Conservation (phyloP, 2,329 filamentous ascomycete genomes). For the Pseudogymnoascus sp. region DNA sequence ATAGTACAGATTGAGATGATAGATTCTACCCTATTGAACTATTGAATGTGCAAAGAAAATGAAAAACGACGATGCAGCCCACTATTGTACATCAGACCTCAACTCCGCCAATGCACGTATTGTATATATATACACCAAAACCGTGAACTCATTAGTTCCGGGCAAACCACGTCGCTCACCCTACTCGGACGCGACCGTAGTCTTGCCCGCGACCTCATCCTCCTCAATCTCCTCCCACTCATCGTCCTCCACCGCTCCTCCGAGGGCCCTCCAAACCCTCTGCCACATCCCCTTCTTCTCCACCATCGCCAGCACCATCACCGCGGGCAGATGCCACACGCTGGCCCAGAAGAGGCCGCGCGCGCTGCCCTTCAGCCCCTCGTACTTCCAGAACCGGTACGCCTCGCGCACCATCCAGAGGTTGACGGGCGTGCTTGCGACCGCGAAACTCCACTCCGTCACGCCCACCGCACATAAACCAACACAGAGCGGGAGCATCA, state of each 20-base stretch:
- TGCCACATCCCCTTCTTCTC: constrained; percentile 93
- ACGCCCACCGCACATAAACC: constrained; percentile 71
- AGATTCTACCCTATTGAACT: constrained; percentile 2
- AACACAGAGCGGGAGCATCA: constrained; percentile 79
- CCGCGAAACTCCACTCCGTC: constrained; percentile 78
- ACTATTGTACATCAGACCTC: constrained; percentile 8
- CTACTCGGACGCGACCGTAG: constrained; percentile 1
- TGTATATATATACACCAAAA: constrained; percentile 6
- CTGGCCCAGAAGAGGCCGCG: constrained; percentile 91
- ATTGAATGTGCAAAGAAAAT: not conserved
- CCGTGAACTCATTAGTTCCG: constrained; percentile 7
- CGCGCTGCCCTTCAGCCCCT: constrained; percentile 73
- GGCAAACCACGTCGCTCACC: not conserved
- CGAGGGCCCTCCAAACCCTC: constrained; percentile 63
- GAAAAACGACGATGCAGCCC: constrained; percentile 3
- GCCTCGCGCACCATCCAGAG: constrained; percentile 77
- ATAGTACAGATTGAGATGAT: constrained; percentile 7
- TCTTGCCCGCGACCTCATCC: constrained; percentile 18
- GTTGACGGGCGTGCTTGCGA: constrained; percentile 75
- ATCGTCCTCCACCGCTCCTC: constrained; percentile 50
- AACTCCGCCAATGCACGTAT: constrained; percentile 3
- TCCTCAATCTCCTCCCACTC: constrained; percentile 50
- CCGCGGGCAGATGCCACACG: constrained; percentile 86
- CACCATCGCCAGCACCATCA: constrained; percentile 81
- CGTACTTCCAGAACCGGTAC: constrained; percentile 67